Conservation (phyloP, 768 basidiomycete species). For the Melanogaster broomeanus region DNA sequence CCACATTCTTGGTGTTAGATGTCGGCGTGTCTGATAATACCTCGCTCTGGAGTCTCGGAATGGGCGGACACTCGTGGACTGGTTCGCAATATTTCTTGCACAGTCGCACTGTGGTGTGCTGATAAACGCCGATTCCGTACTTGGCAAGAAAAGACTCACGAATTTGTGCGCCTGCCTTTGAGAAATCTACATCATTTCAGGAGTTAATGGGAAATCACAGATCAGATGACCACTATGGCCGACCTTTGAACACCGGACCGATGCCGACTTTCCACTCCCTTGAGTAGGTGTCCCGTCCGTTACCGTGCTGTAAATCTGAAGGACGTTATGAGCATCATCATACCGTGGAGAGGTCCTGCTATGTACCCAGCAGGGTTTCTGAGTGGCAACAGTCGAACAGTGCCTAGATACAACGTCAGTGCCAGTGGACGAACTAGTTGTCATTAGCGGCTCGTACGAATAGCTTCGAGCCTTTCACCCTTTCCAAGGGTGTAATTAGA, state of each 20-base stretch:
- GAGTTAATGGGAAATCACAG: not conserved
- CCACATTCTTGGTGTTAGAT: not conserved
- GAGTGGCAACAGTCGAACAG: conserved; percentile 34
- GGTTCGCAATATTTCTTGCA: not conserved
- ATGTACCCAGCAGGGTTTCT: conserved; percentile 24
- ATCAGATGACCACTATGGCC: not conserved
- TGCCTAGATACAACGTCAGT: conserved; percentile 15
- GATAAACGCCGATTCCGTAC: not conserved
- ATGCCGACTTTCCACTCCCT: conserved; percentile 14
- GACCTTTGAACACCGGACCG: conserved; percentile 18
- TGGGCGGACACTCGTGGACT: not conserved
- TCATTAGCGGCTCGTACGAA: conserved; percentile 12
- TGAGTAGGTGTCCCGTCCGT: conserved; percentile 13
- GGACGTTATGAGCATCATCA: not conserved
- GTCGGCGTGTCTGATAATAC: conserved; percentile 4
- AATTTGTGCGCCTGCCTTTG: conserved; percentile 2
- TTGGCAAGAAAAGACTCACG: conserved; percentile 2
- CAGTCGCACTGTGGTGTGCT: conserved; percentile 4
- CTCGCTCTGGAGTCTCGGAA: conserved; percentile 9
- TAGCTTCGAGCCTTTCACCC: conserved; percentile 17
- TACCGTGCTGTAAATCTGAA: conserved; percentile 20
- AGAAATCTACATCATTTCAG: conserved; percentile 2
- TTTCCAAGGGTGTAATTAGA: conserved; percentile 20
- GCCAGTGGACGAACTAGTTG: not conserved
- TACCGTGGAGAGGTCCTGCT: not conserved